phyloP scores from a whole-genome alignment of 345 rosid species.

The Syzygium jambos region DNA sequence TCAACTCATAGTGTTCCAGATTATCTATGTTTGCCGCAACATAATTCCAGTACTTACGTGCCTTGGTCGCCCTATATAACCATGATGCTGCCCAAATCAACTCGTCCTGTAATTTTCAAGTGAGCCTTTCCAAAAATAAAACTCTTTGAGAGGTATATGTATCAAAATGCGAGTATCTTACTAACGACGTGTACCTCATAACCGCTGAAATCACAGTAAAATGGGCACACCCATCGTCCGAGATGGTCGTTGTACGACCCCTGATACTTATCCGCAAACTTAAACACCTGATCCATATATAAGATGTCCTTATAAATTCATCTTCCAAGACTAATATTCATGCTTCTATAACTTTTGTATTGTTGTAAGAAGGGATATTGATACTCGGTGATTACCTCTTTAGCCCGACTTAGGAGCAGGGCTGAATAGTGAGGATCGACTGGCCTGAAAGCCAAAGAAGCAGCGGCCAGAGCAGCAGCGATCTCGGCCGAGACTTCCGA shows the following conservation, averaged over 20 bases:
- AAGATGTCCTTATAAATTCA: not conserved
- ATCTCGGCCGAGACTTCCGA: slow-evolving; percentile 81
- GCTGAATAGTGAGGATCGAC: slow-evolving; percentile 38
- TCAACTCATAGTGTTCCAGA: not conserved
- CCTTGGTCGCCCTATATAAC: slow-evolving; percentile 61
- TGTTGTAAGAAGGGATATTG: not conserved
- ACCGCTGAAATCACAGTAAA: slow-evolving; percentile 69
- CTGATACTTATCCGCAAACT: slow-evolving; percentile 54
- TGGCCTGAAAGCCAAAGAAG: slow-evolving; percentile 53
- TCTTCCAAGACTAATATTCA: not conserved
- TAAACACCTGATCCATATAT: slow-evolving; percentile 39
- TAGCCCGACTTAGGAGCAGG: slow-evolving; percentile 46
- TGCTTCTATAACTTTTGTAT: not conserved
- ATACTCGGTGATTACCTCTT: slow-evolving; percentile 13
- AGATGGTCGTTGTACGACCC: slow-evolving; percentile 64
- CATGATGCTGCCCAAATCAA: slow-evolving; percentile 88
- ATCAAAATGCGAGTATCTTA: not conserved
- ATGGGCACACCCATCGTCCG: slow-evolving; percentile 58
- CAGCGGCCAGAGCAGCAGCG: slow-evolving; percentile 83
- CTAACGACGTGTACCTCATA: slow-evolving; percentile 29
- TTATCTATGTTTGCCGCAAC: slow-evolving; percentile 14
- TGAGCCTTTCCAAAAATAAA: not conserved
- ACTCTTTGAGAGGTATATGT: not conserved
- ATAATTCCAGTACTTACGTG: slow-evolving; percentile 34
- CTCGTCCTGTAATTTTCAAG: slow-evolving; percentile 43